Evolutionary conservation across 2,329 filamentous ascomycete genomes (phyloP), one percentile per base, ranked within the genome.

Genomic region (Passalora sequoiae): DNA sequence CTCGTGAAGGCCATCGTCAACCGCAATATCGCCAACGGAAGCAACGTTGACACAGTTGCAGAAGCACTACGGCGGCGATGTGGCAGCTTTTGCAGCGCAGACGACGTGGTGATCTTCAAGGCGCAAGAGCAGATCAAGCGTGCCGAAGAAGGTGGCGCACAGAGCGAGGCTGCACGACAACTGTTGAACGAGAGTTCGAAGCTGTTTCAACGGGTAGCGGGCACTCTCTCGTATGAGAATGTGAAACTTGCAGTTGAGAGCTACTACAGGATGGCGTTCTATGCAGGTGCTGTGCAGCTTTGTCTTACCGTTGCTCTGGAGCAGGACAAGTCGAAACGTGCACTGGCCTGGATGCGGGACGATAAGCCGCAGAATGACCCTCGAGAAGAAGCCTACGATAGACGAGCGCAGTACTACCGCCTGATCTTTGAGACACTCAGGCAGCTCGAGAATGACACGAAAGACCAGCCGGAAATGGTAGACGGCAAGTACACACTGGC

Each of bases 1-100:
- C 74, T 98, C 1, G 92, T 98, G 44, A 98, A 97, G 65, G 89
- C 91, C 1, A 97, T 98, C 59, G 92, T 98, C 42, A 97, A 97
- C 65, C 83, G 89, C 59, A 98, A 95, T 64, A 98, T 98, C 57
- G 86, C 91, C 45, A 95, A 88, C 59, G 92, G 94, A 7, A 91
- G 89, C 4, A 98, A 97, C 51, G 91, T 98, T 15, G 94, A 98
- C 68, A 96, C 89, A 0, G 89, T 98, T 17, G 91, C 92, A 0
- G 92, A 98, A 66, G 88, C 89, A n/a, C 71, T 98, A 38, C 80
- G 92, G 35, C 78, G 92, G 56, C 80, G 89, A 57, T 98, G 92
- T 57, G 94, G 92, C 50, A 96, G 86, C 67, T 98, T 98, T 75
- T 98, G 92, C 66, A 96, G 89, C 59, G 83, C 91, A 0, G 91